phyloP scores from a whole-genome alignment of 2,329 filamentous ascomycete species.

The Sclerotinia spermophila region DNA sequence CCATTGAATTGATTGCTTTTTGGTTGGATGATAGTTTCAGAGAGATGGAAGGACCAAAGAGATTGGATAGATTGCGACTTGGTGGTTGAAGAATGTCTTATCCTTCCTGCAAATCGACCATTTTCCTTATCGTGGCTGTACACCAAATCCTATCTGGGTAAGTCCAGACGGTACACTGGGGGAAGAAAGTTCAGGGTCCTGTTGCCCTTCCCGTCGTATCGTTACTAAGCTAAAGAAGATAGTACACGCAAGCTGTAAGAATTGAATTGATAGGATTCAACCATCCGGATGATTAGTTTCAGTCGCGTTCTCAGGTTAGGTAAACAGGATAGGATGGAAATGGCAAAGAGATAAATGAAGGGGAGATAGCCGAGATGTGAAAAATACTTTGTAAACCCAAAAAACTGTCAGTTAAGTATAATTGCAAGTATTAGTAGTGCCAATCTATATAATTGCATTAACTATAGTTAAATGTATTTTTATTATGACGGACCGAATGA shows the following conservation, averaged over 20 bases:
- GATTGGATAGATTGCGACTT: conserved; percentile 5
- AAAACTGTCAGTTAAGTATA: too few species aligned
- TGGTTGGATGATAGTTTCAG: not conserved
- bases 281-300: not conserved
- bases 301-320: not conserved
- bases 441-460: not conserved
- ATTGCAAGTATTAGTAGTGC: not conserved
- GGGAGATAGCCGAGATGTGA: conserved; percentile 3
- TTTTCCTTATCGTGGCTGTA: not conserved
- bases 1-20: not conserved
- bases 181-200: conserved; percentile 1
- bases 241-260: not conserved
- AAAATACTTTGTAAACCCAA: not conserved
- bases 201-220: not conserved
- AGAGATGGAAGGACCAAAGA: not conserved
- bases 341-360: not conserved
- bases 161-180: conserved; percentile 4
- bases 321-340: not conserved
- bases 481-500: not conserved
- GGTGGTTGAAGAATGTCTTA: conserved; percentile 1
- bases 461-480: not conserved
- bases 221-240: not conserved
- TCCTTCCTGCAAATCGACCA: conserved; percentile 1
- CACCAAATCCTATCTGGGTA: conserved; percentile 1
- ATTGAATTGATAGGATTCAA: not conserved